phyloP scores from a whole-genome alignment of 257 asterid species.

The Salvia hispanica region DNA sequence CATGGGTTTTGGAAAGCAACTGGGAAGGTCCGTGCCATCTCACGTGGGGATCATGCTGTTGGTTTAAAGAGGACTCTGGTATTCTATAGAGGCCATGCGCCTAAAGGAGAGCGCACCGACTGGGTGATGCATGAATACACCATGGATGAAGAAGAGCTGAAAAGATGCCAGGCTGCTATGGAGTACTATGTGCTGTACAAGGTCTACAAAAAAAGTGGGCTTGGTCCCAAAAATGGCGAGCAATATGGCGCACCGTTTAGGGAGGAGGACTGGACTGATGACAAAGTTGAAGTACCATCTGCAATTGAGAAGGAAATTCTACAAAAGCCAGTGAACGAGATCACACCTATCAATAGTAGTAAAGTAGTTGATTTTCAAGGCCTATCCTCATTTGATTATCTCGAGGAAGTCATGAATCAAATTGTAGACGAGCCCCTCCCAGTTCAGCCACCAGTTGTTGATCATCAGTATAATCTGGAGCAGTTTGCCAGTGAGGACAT shows the following conservation, averaged over 20 bases:
- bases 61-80: conserved; percentile 92
- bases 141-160: conserved; percentile 78
- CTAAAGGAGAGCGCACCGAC: conserved; percentile 80
- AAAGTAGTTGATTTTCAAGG: conserved; percentile 22
- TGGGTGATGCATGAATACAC: conserved; percentile 99
- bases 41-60: conserved; percentile 60
- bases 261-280: conserved; percentile 92
- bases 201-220: conserved; percentile 89
- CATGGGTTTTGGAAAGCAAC: conserved; percentile 96
- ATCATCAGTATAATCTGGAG: conserved; percentile 32
- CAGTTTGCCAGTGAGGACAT: conserved; percentile 44
- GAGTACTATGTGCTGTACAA: conserved; percentile 87
- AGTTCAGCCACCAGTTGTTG: conserved; percentile 35
- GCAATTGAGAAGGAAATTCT: conserved; percentile 34
- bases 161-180: conserved; percentile 49
- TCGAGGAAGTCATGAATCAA: conserved; percentile 59
- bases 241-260: conserved; percentile 90
- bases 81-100: conserved; percentile 88
- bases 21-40: conserved; percentile 80
- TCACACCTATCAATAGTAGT: conserved; percentile 26
- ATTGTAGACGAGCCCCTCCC: conserved; percentile 44
- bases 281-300: conserved; percentile 39
- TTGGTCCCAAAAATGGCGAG: conserved; percentile 99
- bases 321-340: conserved; percentile 30
- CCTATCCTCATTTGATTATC: conserved; percentile 40